Percentiles rank a stretch among this genome's conserved stretches.
These are phyloP conservation scores for Wickerhamomyces silvicola DNA, from an alignment of 805 yeast species.

Conservation along the genomic window DNA sequence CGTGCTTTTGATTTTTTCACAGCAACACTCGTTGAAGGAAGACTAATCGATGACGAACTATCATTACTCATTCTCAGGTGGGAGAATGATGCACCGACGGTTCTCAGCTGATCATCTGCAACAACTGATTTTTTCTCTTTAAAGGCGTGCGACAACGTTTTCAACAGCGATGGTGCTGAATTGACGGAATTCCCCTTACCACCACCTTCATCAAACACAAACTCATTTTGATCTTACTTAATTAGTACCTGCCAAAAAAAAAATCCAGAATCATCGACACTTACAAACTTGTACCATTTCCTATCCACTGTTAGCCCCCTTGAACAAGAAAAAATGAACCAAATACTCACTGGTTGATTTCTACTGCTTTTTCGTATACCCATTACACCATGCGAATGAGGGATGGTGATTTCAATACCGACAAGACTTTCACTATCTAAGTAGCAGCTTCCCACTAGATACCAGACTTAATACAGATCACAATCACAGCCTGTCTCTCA, in stretches of 20 bases:
- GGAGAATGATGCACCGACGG: conserved; percentile 52
- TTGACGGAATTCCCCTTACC: conserved; percentile 55
- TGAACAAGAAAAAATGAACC: no score
- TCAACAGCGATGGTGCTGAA: conserved; percentile 31
- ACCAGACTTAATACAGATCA: no score
- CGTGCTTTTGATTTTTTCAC: conserved; percentile 3
- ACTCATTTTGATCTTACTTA: conserved; percentile 39
- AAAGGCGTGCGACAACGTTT: conserved; percentile 20
- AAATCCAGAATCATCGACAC: conserved; percentile 6
- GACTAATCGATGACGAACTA: conserved; percentile 10
- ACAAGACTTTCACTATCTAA: no score
- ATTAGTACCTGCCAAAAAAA: background rate
- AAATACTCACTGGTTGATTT: conserved; percentile 16
- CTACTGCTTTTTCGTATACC: conserved; percentile 11
- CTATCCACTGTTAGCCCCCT: no score
- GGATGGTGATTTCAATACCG: no score
- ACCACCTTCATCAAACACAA: conserved; percentile 61
- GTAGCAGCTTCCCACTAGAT: no score
- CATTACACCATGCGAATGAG: no score
- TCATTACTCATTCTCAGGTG: conserved; percentile 38
- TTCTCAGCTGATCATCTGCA: conserved; percentile 29
- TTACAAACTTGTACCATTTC: conserved; percentile 34
- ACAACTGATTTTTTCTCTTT: conserved; percentile 23
- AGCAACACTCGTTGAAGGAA: conserved; percentile 7
- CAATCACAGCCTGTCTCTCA: no score